Percentiles rank a stretch among this genome's conserved stretches.
phyloP scores from a whole-genome alignment of 2,329 filamentous ascomycete genomes.

The Aspergillus cejpii region DNA sequence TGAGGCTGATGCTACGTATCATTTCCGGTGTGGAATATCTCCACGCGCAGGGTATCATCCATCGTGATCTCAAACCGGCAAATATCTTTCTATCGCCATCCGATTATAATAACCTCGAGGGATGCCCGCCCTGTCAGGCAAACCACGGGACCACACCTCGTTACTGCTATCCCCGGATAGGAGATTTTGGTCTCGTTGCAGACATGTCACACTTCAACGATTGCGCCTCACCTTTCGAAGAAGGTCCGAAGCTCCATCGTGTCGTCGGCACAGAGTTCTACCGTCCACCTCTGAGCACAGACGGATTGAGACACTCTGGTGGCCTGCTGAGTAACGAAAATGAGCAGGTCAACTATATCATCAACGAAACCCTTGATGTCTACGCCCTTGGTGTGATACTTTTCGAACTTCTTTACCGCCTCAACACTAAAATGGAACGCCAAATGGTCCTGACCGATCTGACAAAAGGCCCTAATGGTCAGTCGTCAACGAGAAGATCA shows the following conservation, averaged over 20 bases:
- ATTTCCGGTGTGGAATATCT: slow-evolving; percentile 60
- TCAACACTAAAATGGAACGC: slow-evolving; percentile 48
- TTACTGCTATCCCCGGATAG: slow-evolving; percentile 55
- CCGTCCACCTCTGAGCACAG: slow-evolving; percentile 41
- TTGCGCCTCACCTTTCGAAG: slow-evolving; percentile 15
- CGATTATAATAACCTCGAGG: slow-evolving; percentile 43
- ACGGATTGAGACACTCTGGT: slow-evolving; percentile 5
- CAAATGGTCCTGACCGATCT: slow-evolving; percentile 39
- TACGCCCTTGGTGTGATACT: slow-evolving; percentile 57
- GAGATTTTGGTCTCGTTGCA: slow-evolving; percentile 61
- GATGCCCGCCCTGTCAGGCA: slow-evolving; percentile 43
- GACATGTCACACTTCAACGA: slow-evolving; percentile 43
- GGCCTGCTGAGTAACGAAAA: slow-evolving; percentile 2
- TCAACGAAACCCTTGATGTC: slow-evolving; percentile 53
- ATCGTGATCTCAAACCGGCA: slow-evolving; percentile 62
- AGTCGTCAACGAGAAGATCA: background rate
- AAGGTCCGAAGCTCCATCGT: slow-evolving; percentile 28
- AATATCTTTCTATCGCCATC: slow-evolving; percentile 58
- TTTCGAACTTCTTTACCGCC: slow-evolving; percentile 54
- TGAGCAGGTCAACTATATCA: slow-evolving; percentile 17
- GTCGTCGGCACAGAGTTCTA: slow-evolving; percentile 59
- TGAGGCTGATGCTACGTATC: slow-evolving; percentile 54
- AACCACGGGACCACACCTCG: slow-evolving; percentile 23
- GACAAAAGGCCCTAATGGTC: slow-evolving; percentile 23
- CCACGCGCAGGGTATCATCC: slow-evolving; percentile 54